Conservation (phyloP, 805 yeast species). For the Saccharomycopsis babjevae region DNA sequence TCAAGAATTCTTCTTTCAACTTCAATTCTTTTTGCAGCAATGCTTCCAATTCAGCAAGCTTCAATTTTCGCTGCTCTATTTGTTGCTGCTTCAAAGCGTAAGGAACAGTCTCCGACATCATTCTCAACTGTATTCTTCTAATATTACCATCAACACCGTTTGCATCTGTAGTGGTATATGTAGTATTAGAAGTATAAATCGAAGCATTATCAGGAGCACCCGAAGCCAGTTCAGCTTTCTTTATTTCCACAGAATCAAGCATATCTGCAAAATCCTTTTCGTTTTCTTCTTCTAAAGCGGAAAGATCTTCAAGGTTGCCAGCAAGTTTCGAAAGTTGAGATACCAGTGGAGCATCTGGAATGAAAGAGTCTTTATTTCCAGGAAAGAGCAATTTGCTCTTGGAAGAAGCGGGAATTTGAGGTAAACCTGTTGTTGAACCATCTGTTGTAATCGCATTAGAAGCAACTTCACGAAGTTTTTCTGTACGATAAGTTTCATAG, state of each 20-base stretch:
- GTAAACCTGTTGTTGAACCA: not conserved
- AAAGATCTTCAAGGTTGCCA: constrained; percentile 7
- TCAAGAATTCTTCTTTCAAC: constrained; percentile 64
- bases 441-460: constrained; percentile 14
- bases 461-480: constrained; percentile 45
- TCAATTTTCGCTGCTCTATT: constrained; percentile 63
- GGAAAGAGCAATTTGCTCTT: constrained; percentile 11
- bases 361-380: constrained; percentile 23
- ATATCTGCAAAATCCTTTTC: constrained; percentile 18
- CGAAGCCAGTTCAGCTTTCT: not conserved
- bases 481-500: constrained; percentile 58
- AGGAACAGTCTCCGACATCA: constrained; percentile 78
- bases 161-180: constrained; percentile 15
- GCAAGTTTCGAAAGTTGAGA: constrained; percentile 49
- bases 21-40: constrained; percentile 68
- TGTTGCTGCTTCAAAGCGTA: constrained; percentile 71
- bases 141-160: not conserved
- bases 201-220: not conserved
- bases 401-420: not conserved
- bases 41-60: constrained; percentile 69
- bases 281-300: constrained; percentile 16
- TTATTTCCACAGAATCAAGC: constrained; percentile 18
- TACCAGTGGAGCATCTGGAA: constrained; percentile 44
- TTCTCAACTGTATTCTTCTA: constrained; percentile 52
- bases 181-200: not conserved